phyloP scores from a whole-genome alignment of 176 grass and related monocot genomes.

The Oryza longistaminata region DNA sequence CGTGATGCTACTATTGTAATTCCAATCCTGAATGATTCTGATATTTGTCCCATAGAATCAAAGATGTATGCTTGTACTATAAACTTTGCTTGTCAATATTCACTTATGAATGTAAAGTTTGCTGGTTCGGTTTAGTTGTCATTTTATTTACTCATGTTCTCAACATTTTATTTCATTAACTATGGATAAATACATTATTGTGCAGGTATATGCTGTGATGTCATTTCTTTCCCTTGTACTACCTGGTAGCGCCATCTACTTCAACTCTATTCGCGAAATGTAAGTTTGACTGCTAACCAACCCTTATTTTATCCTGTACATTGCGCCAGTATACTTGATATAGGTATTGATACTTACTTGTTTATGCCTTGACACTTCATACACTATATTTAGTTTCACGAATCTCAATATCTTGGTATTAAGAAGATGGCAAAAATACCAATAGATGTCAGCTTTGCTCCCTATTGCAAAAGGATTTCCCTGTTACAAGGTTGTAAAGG shows the following conservation, averaged over 20 bases:
- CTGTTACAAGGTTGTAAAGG: background rate
- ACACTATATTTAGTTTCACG: background rate
- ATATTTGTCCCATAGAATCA: background rate
- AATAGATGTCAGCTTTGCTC: background rate
- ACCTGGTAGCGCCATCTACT: conserved; percentile 62
- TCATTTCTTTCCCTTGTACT: conserved; percentile 81
- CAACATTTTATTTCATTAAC: conserved; percentile 10
- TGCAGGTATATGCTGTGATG: conserved; percentile 90
- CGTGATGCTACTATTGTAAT: background rate
- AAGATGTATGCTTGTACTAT: background rate
- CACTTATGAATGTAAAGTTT: background rate
- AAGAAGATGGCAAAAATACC: background rate
- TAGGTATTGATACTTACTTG: background rate
- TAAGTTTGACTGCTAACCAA: conserved; percentile 45
- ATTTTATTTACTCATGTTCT: background rate
- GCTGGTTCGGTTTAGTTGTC: background rate
- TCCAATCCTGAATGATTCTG: background rate
- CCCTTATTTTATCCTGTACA: background rate
- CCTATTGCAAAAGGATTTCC: background rate
- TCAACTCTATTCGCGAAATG: conserved; percentile 85
- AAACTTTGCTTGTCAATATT: background rate
- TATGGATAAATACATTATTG: conserved; percentile 2
- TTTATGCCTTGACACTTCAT: background rate
- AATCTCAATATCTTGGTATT: background rate
- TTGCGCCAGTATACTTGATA: background rate